Evolutionary conservation across 2,329 filamentous ascomycete species (phyloP).

Genomic region (Colletotrichum cordylinicola): DNA sequence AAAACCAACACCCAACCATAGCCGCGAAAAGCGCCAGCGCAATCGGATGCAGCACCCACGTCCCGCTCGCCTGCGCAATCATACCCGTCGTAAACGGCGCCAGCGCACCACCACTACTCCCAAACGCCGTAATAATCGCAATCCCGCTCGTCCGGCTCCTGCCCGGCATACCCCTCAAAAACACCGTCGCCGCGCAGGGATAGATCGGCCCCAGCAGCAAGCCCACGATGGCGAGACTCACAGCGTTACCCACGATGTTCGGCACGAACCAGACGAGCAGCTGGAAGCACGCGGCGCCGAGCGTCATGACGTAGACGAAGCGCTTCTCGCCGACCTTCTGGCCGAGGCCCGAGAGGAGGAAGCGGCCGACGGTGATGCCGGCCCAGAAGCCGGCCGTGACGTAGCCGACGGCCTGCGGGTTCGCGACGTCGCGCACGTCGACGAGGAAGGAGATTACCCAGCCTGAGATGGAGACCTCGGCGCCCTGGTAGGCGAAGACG

Average conservation of each 20-base stretch:
- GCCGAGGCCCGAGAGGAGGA: conserved; percentile 72
- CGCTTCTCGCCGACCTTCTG: conserved; percentile 72
- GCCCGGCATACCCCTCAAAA: conserved; percentile 66
- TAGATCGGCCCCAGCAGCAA: conserved; percentile 81
- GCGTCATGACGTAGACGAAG: conserved; percentile 68
- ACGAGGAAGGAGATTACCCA: conserved; percentile 91
- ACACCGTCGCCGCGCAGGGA: conserved; percentile 72
- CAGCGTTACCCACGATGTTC: conserved; percentile 75
- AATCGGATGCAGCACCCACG: conserved; percentile 71
- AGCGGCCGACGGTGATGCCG: conserved; percentile 79
- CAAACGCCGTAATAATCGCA: conserved; percentile 74
- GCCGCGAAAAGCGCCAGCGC: conserved; percentile 68
- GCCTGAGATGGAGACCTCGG: conserved; percentile 84
- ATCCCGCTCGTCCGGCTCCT: conserved; percentile 68
- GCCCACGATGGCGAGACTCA: conserved; percentile 74
- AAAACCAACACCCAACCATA: conserved; percentile 69
- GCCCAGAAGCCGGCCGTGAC: conserved; percentile 76
- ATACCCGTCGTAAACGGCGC: conserved; percentile 71
- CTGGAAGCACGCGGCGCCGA: conserved; percentile 71
- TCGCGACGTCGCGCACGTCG: conserved; percentile 66
- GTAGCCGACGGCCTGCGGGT: conserved; percentile 77
- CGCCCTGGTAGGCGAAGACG: conserved; percentile 86
- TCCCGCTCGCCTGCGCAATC: conserved; percentile 65
- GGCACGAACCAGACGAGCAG: conserved; percentile 81
- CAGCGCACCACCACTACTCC: conserved; percentile 71